Conservation (phyloP, 768 basidiomycete genomes). For the Wakefieldia striispora region DNA sequence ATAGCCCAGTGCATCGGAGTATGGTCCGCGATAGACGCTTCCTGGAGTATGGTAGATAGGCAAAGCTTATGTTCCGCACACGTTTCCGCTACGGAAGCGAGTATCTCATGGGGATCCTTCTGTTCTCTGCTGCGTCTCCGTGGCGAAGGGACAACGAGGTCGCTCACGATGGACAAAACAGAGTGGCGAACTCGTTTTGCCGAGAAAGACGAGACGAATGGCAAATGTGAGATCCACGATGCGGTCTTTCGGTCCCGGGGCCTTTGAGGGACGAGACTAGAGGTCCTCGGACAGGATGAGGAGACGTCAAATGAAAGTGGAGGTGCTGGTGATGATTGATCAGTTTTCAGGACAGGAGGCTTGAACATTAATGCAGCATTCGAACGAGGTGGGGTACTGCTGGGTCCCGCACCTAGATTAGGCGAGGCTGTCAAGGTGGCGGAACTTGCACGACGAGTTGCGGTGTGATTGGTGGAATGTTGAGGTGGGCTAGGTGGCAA, state of each 20-base stretch:
- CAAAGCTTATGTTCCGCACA: conserved; percentile 53
- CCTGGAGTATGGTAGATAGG: conserved; percentile 27
- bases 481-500: background rate
- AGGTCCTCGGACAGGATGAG: background rate
- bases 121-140: background rate
- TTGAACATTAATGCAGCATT: too few relatives aligned
- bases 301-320: background rate
- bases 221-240: conserved; percentile 31
- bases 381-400: background rate
- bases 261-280: background rate
- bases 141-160: conserved; percentile 38
- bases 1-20: conserved; percentile 33
- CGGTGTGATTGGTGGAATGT: background rate
- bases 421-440: background rate
- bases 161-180: conserved; percentile 49
- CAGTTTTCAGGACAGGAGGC: background rate
- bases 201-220: conserved; percentile 26
- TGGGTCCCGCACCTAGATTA: background rate
- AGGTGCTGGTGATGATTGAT: background rate
- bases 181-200: conserved; percentile 51
- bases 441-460: background rate
- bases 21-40: conserved; percentile 20
- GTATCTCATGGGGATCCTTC: conserved; percentile 36
- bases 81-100: conserved; percentile 59
- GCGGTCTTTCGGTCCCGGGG: conserved; percentile 4